A percentile compares a stretch with the other conserved stretches of the same genome.
These are phyloP conservation scores for Limonomyces culmigenus DNA, from an alignment of 1,284 basidiomycete species.

Conservation along the genomic window DNA sequence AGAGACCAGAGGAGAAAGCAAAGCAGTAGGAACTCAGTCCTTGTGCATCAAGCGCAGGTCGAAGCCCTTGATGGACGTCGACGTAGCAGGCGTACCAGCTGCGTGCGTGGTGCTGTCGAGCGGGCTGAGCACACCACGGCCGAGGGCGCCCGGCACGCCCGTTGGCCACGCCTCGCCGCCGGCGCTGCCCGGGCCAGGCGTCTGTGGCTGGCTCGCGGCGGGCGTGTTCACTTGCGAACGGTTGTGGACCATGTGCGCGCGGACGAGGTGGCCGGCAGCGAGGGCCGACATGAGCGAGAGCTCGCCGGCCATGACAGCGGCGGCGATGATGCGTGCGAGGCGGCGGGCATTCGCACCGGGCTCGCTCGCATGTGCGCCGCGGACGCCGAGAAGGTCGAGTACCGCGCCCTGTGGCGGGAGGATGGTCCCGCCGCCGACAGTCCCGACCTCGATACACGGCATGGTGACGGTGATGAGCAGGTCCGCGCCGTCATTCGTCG, in stretches of 20 bases:
- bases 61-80: neutral
- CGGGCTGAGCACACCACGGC: conserved; percentile 2
- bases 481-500: conserved; percentile 84
- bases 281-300: conserved; percentile 78
- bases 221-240: conserved; percentile 56
- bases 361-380: conserved; percentile 66
- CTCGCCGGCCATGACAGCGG: conserved; percentile 91
- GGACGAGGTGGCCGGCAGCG: conserved; percentile 82
- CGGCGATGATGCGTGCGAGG: conserved; percentile 76
- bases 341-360: conserved; percentile 81
- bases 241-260: conserved; percentile 81
- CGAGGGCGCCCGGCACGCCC: conserved; percentile 1
- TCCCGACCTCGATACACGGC: conserved; percentile 95
- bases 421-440: conserved; percentile 90
- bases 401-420: conserved; percentile 81
- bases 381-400: conserved; percentile 83
- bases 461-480: conserved; percentile 85
- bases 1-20: too few species aligned
- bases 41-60: too few species aligned
- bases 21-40: too few species aligned
- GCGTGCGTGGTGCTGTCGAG: conserved; percentile 4
- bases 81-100: conserved; percentile 2
- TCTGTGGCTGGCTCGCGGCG: conserved; percentile 41
- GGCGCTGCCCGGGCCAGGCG: conserved; percentile 23
- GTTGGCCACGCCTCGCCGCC: conserved; percentile 8